Percentiles rank a stretch among this genome's conserved stretches.
Evolutionary conservation across 1,284 basidiomycete genomes (phyloP).

Genomic region (Cryptococcus maquisensis): DNA sequence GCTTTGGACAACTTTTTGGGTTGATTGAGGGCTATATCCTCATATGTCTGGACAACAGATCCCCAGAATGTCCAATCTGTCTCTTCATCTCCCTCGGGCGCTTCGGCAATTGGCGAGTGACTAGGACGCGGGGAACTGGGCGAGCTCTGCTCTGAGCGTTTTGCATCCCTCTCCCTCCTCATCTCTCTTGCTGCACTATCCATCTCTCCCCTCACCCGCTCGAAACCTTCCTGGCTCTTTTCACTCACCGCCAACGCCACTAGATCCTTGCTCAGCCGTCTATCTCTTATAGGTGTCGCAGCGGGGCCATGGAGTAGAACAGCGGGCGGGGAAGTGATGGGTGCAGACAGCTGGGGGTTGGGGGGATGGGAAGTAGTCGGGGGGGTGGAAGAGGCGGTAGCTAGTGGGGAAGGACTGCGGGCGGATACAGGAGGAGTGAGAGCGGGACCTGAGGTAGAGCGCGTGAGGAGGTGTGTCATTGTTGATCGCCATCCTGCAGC

Average conservation of each 20-base stretch:
- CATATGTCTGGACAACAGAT: constrained; percentile 85
- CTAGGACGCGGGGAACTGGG: neutral
- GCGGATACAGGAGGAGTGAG: constrained; percentile 5
- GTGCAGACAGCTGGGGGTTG: neutral
- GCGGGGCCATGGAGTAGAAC: constrained; percentile 29
- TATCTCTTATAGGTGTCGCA: constrained; percentile 30
- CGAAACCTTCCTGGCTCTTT: constrained; percentile 41
- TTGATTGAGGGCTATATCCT: constrained; percentile 69
- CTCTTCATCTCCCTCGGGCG: constrained; percentile 1
- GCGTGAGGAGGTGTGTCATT: constrained; percentile 27
- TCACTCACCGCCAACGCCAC: constrained; percentile 35
- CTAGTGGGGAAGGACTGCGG: neutral
- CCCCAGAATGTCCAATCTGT: constrained; percentile 87
- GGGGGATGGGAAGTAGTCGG: neutral
- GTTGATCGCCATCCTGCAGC: constrained; percentile 32
- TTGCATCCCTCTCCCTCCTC: constrained; percentile 56
- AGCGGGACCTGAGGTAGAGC: constrained; percentile 7
- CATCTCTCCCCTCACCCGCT: constrained; percentile 45
- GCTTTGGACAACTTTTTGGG: constrained; percentile 78
- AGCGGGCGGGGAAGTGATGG: neutral
- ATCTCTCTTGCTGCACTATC: constrained; percentile 46
- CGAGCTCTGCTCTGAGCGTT: constrained; percentile 48
- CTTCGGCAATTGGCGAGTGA: neutral
- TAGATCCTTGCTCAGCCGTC: constrained; percentile 35
- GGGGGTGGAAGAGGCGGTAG: constrained; percentile 4